Evolutionary conservation across 2,329 filamentous ascomycete genomes (phyloP), one percentile per base, ranked within the genome.

Genomic region (Phyllosticta citriasiana): DNA sequence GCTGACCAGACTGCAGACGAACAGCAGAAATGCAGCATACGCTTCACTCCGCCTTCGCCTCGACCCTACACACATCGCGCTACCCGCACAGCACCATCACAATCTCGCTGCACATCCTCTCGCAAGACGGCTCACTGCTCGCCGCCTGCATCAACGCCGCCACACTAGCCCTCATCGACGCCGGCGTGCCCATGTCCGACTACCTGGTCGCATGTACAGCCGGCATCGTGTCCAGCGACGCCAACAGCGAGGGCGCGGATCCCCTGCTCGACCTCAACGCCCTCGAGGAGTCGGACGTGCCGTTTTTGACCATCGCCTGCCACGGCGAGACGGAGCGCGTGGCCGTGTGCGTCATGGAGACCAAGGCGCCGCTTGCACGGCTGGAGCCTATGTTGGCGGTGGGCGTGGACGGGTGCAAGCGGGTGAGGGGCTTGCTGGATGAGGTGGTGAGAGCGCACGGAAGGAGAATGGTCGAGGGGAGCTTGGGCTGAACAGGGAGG

Each of bases 321-420:
- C 78, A 91, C 22, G 88, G 89, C 1, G 82, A 80, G 5, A 84
- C 80, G 55, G 89, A 93, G 70, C 87, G 86, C 67, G 86, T 97
- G 2, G 86, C 84, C 2, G 88, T 92, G 6, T 76, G 96, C 65
- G 82, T 92, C 12, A 89, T 95, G 81, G 94, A 97, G 79, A 94
- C 87, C 60, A 84, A 90, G 55, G 87, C 96, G n/a, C 88, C 95
- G 74, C 84, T 88, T 65, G 82, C 82, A 62, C 83, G 91, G 62
- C 72, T 97, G 63, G 93, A 99, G 77, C 89, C 89, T 1, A 96
- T 99, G 92, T 77, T 99, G 67, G 91, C 89, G 0, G 91, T 96
- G 1, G 93, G 88, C 0, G 85, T 97, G 56, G 92, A 97, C 72
- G 94, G 92, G 4, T 97, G 93, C 74, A 91, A 88, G 75, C 88